Evolutionary conservation across 257 asterid species (phyloP), one percentile per base, ranked within the genome.

Genomic region (Primulina eburnea): DNA sequence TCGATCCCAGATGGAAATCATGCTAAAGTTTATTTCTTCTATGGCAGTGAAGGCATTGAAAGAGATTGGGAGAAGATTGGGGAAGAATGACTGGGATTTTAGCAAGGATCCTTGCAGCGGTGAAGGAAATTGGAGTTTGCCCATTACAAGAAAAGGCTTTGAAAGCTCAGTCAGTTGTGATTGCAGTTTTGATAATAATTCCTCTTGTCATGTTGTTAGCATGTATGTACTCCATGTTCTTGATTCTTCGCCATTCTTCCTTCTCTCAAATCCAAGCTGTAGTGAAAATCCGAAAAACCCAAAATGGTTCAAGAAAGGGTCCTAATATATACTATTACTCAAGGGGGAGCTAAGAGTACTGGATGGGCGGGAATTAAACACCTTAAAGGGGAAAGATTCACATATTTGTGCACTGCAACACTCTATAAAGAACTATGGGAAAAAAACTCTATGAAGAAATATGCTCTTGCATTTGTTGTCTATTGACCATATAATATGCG

Each of bases 1-100:
- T 40, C 17, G 59, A 60, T 53, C 74, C 75, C 71, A 69, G 60
- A 56, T 47, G 57, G 21, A 32, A 57, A n/a, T 60, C 20, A 17
- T 12, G n/a, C 33, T 2, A 47, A 26, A 29, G 16, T 64, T 57
- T 61, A 53, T 78, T 50, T 66, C 21, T 21, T 6, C 2, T 47
- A 57, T 80, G 43, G 75, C 77, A 92, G 98, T 88, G 79, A 73
- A 20, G 71, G 88, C 89, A 30, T 75, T 90, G 86, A 85, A 60
- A 68, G 88, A 82, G 78, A 87, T 92, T 60, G 90, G 79, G 14
- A 81, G 60, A 74, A 77, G 81, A 67, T 32, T 92, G 75, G 95
- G 96, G 76, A 90, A 88, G 61, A 85, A 18, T 26, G 98, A 90
- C 75, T 92, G 98, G 97, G 85, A 90, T 70, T 88, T 90, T 65